Conservation (phyloP, 225 moss, liverwort and hornwort species). For the Bryoerythrophyllum caledonicum region DNA sequence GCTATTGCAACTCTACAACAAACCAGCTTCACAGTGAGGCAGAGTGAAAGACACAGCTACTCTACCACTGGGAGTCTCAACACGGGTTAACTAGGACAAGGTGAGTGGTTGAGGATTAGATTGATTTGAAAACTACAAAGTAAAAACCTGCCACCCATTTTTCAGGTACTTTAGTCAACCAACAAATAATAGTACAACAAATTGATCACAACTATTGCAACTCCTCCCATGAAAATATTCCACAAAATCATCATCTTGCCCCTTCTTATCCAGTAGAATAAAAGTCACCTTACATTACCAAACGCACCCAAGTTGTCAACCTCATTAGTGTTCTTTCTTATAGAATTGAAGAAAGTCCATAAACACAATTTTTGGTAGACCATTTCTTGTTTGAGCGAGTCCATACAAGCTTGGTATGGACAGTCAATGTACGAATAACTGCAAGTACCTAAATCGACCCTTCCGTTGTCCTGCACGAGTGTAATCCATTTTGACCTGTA, state of each 20-base stretch:
- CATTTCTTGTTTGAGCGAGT: constrained; percentile 1
- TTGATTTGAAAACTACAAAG: constrained; percentile 67
- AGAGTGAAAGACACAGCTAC: constrained; percentile 47
- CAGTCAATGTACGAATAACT: not conserved
- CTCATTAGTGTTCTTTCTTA: not conserved
- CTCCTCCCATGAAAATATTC: constrained; percentile 7
- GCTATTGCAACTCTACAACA: constrained; percentile 57
- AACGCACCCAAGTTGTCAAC: not conserved
- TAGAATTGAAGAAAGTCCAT: not conserved
- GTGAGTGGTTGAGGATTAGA: constrained; percentile 54
- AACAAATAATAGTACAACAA: constrained; percentile 11
- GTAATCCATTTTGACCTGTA: constrained; percentile 57
- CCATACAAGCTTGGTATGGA: constrained; percentile 9
- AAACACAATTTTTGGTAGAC: not conserved
- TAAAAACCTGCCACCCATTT: constrained; percentile 49
- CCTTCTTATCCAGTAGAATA: not conserved
- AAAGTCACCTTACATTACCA: constrained; percentile 13
- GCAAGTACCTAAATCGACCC: constrained; percentile 44
- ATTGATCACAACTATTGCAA: constrained; percentile 13
- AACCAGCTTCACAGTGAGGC: too few relatives aligned
- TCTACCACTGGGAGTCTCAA: constrained; percentile 53
- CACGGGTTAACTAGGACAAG: constrained; percentile 51
- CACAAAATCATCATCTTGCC: constrained; percentile 1
- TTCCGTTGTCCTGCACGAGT: constrained; percentile 45
- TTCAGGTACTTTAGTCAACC: not conserved